A percentile compares a stretch with the other conserved stretches of the same genome.
phyloP scores from a whole-genome alignment of 805 yeast genomes.

The Myxozyma melibiosi region DNA sequence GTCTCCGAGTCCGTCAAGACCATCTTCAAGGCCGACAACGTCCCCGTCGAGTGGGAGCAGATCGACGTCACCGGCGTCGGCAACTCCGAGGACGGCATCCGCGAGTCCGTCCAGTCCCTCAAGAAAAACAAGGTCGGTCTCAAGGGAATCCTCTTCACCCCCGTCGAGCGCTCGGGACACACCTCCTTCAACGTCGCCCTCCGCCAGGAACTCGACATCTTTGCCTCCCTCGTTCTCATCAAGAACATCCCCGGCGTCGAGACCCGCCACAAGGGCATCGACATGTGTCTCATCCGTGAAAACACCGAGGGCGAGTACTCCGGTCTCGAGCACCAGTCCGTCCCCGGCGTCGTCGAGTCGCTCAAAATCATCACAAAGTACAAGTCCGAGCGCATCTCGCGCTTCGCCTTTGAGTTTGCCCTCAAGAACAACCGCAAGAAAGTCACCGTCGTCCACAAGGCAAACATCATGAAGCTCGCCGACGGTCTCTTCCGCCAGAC shows the following conservation, averaged over 20 bases:
- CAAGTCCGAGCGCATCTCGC: conserved; percentile 96
- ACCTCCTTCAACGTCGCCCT: conserved; percentile 92
- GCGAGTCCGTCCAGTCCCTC: conserved; percentile 69
- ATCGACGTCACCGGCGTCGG: conserved; percentile 65
- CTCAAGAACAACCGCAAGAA: conserved; percentile 84
- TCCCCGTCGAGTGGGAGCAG: conserved; percentile 92
- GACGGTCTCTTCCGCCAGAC: conserved; percentile 97
- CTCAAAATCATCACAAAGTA: conserved; percentile 85
- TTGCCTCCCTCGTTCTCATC: conserved; percentile 91
- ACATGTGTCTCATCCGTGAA: conserved; percentile 94
- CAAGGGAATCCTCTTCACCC: conserved; percentile 94
- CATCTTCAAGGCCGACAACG: conserved; percentile 80
- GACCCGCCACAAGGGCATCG: conserved; percentile 84
- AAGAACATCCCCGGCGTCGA: conserved; percentile 93
- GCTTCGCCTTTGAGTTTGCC: conserved; percentile 96
- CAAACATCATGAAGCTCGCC: conserved; percentile 97
- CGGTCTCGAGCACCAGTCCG: conserved; percentile 95
- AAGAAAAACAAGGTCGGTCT: conserved; percentile 96
- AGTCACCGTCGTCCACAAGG: conserved; percentile 98
- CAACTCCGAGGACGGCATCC: conserved; percentile 44
- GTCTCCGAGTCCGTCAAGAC: conserved; percentile 91
- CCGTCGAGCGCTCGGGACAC: conserved; percentile 72
- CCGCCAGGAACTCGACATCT: conserved; percentile 94
- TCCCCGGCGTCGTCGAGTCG: conserved; percentile 97
- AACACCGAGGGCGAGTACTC: conserved; percentile 99